These are phyloP conservation scores for Cyclotella atomus DNA, from an alignment of 108 stramenopile genomes.

Conservation along the genomic window DNA sequence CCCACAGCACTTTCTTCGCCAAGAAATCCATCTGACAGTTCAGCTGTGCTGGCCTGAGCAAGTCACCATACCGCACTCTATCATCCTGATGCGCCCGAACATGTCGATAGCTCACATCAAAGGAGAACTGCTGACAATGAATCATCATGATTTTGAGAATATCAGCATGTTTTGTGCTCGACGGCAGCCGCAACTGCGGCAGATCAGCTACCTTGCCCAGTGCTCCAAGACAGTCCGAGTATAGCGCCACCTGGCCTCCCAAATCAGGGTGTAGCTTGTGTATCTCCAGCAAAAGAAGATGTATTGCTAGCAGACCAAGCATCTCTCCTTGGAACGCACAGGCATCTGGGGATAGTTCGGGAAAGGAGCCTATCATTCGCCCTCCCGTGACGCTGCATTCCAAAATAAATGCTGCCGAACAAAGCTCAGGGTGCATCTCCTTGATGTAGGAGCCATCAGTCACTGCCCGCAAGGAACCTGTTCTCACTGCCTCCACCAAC, in stretches of 20 bases:
- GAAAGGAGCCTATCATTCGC: not conserved
- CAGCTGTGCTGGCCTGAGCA: constrained; percentile 3
- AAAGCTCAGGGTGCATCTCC: not conserved
- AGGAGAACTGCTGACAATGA: constrained; percentile 14
- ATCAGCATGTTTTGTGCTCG: not conserved
- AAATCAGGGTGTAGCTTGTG: not conserved
- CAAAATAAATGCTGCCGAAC: not conserved
- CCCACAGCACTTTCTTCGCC: not conserved
- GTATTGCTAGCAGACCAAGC: constrained; percentile 15
- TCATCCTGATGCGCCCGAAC: constrained; percentile 30
- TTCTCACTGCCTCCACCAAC: not conserved
- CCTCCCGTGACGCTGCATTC: constrained; percentile 5
- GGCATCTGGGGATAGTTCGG: not conserved
- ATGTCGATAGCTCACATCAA: constrained; percentile 1
- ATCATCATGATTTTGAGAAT: constrained; percentile 22
- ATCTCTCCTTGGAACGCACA: constrained; percentile 14
- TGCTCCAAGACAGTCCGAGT: constrained; percentile 29
- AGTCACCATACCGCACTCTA: not conserved
- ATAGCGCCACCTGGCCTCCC: constrained; percentile 1
- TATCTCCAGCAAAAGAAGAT: not conserved
- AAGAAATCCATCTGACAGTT: not conserved
- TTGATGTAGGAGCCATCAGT: constrained; percentile 7
- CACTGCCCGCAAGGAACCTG: not conserved
- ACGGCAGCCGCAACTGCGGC: constrained; percentile 1
- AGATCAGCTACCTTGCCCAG: not conserved